A percentile compares a stretch with the other conserved stretches of the same genome.
Conservation (phyloP, 805 yeast genomes). For the Myxozyma vanderwaltii region DNA sequence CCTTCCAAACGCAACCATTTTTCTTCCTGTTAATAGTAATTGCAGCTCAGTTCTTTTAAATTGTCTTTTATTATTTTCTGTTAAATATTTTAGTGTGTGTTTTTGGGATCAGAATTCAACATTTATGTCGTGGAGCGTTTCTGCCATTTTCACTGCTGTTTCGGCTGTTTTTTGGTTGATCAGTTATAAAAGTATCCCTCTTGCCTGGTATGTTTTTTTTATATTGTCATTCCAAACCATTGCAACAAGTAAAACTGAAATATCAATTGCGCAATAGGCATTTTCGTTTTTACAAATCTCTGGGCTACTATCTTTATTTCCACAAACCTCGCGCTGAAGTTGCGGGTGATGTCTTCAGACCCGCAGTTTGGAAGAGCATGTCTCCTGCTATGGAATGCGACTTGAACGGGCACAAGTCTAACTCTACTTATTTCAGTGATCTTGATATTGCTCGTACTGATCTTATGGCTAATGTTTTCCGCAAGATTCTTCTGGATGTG, state of each 20-base stretch:
- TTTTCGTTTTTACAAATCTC: slow-evolving; percentile 25
- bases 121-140: slow-evolving; percentile 18
- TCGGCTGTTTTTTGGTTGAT: slow-evolving; percentile 19
- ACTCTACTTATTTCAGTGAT: slow-evolving; percentile 81
- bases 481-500: slow-evolving; percentile 54
- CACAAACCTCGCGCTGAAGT: slow-evolving; percentile 7
- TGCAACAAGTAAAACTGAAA: too few species aligned
- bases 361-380: slow-evolving; percentile 51
- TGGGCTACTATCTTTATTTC: slow-evolving; percentile 16
- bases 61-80: too few species aligned
- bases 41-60: too few species aligned
- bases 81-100: too few species aligned
- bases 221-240: neutral
- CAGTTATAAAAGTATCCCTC: slow-evolving; percentile 29
- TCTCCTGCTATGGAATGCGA: slow-evolving; percentile 83
- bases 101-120: too few species aligned
- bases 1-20: too few species aligned
- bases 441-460: slow-evolving; percentile 77
- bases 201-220: slow-evolving; percentile 22
- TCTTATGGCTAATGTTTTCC: slow-evolving; percentile 58
- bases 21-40: too few species aligned
- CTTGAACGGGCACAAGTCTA: slow-evolving; percentile 82
- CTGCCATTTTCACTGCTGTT: slow-evolving; percentile 21
- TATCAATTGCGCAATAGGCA: too few species aligned
- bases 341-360: slow-evolving; percentile 27